A percentile compares a stretch with the other conserved stretches of the same genome.
Evolutionary conservation across 2,329 filamentous ascomycete genomes (phyloP).

Genomic region (Clonostachys rhizophaga): DNA sequence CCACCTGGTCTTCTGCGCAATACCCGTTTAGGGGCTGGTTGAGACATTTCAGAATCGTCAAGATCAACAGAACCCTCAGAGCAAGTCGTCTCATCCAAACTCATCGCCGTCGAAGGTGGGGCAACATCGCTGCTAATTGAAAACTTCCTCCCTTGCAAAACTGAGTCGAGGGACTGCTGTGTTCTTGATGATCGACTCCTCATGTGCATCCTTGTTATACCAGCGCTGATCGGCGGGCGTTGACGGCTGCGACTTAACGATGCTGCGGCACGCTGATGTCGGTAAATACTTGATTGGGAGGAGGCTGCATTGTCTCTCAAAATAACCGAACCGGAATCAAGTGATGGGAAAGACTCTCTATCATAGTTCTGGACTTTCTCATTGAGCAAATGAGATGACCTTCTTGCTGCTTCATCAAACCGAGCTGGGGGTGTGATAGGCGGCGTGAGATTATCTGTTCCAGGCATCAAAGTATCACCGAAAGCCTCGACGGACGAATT

Average conservation of each 20-base stretch:
- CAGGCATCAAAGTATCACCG: constrained; percentile 43
- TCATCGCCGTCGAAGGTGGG: constrained; percentile 46
- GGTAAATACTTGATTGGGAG: not conserved
- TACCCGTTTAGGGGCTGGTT: constrained; percentile 52
- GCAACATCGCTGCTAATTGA: constrained; percentile 56
- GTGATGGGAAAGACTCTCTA: constrained; percentile 35
- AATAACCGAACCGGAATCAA: constrained; percentile 39
- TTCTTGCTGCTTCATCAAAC: constrained; percentile 36
- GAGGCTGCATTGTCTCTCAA: constrained; percentile 17
- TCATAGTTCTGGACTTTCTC: constrained; percentile 28
- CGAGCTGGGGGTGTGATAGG: constrained; percentile 53
- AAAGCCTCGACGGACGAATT: constrained; percentile 48
- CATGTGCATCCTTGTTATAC: constrained; percentile 27
- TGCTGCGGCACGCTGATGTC: too few species aligned
- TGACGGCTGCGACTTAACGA: constrained; percentile 15
- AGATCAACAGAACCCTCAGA: constrained; percentile 19
- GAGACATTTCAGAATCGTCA: constrained; percentile 28
- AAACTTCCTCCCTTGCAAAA: constrained; percentile 49
- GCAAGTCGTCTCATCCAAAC: constrained; percentile 56
- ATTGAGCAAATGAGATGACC: constrained; percentile 51
- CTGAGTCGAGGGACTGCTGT: constrained; percentile 42
- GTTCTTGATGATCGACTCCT: constrained; percentile 43
- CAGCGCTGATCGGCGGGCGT: constrained; percentile 17
- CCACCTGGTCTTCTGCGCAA: constrained; percentile 72
- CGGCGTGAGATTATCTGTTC: constrained; percentile 50